phyloP scores from a whole-genome alignment of 2,329 filamentous ascomycete species.

The Fusarium concolor region DNA sequence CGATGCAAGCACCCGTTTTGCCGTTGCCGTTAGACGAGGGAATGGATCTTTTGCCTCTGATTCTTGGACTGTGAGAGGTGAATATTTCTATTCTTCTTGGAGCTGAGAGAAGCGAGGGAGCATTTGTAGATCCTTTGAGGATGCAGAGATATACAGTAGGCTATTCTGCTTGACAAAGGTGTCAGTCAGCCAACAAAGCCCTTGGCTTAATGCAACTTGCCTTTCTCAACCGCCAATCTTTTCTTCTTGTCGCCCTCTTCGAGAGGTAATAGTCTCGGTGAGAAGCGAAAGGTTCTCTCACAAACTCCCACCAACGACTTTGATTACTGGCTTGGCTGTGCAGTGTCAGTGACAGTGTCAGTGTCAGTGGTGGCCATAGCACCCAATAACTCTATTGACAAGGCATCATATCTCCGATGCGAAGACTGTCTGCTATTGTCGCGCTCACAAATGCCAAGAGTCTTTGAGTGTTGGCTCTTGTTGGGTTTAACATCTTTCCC shows the following conservation, averaged over 20 bases:
- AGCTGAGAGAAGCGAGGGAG: background rate
- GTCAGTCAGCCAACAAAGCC: background rate
- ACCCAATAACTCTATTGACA: background rate
- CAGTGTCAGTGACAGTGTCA: background rate
- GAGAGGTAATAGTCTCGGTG: background rate
- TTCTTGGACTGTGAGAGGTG: background rate
- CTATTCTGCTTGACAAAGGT: background rate
- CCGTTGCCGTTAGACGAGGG: background rate
- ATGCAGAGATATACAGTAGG: background rate
- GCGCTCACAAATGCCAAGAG: background rate
- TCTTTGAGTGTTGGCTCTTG: background rate
- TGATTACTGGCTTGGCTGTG: background rate
- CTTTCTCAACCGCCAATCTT: constrained; percentile 1
- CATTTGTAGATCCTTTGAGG: background rate
- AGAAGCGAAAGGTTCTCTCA: background rate
- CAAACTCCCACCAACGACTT: background rate
- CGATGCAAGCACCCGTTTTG: constrained; percentile 34
- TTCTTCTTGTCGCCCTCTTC: background rate
- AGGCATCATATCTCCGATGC: background rate
- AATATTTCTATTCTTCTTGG: background rate
- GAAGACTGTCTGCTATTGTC: background rate
- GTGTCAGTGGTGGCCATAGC: background rate
- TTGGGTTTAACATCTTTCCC: background rate
- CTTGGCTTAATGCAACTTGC: constrained; percentile 15
- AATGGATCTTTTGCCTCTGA: background rate